Percentiles rank a stretch among this genome's conserved stretches.
Conservation (phyloP, 306 rosid genomes). For the Inga leiocalycina region DNA sequence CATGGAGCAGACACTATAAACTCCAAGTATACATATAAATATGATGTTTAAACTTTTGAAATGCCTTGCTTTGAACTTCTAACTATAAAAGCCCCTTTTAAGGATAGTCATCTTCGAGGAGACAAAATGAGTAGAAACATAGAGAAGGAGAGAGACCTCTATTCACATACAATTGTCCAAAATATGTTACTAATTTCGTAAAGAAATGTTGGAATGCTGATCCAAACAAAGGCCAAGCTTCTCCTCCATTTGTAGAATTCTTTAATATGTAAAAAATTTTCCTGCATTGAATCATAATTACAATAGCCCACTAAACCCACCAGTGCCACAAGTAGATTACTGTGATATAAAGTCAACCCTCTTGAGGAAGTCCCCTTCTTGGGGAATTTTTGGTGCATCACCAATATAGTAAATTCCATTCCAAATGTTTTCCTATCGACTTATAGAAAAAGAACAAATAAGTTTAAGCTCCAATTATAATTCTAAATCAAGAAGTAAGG, state of each 20-base stretch:
- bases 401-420: constrained; percentile 66
- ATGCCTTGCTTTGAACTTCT: constrained; percentile 94
- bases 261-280: constrained; percentile 65
- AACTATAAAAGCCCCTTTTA: constrained; percentile 91
- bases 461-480: constrained; percentile 45
- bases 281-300: constrained; percentile 69
- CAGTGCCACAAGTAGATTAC: constrained; percentile 63
- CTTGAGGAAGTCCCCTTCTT: constrained; percentile 61
- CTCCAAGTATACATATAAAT: constrained; percentile 67
- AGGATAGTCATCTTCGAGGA: constrained; percentile 92
- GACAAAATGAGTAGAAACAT: constrained; percentile 94
- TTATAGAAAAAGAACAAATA: constrained; percentile 55
- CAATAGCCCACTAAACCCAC: constrained; percentile 53
- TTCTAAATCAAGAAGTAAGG: constrained; percentile 83
- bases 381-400: constrained; percentile 49
- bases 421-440: constrained; percentile 74
- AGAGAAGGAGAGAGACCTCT: constrained; percentile 91
- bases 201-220: constrained; percentile 89
- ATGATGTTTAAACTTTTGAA: constrained; percentile 89
- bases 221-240: constrained; percentile 83
- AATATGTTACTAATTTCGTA: constrained; percentile 70
- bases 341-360: constrained; percentile 67
- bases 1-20: constrained; percentile 38
- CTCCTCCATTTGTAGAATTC: constrained; percentile 78
- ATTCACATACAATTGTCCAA: constrained; percentile 67